Conservation (phyloP, 371 early-diverging fungal species). For the Phascolomyces articulosus region DNA sequence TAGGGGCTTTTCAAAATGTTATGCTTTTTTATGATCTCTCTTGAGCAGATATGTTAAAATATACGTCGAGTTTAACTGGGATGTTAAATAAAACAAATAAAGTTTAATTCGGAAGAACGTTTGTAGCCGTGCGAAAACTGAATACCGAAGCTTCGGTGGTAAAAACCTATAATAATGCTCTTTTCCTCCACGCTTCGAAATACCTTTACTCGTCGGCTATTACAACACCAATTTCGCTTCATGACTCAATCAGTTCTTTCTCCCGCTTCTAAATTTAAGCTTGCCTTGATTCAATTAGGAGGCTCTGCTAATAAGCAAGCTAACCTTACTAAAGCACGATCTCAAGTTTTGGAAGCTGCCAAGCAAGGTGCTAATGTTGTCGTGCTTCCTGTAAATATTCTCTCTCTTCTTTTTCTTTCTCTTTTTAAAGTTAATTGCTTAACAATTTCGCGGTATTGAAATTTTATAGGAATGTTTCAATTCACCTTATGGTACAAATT, state of each 20-base stretch:
- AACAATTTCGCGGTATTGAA: no score
- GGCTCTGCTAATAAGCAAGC: slow-evolving; percentile 71
- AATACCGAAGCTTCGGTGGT: neutral
- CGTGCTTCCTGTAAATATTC: slow-evolving; percentile 77
- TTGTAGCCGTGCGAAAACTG: no score
- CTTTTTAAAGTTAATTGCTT: slow-evolving; percentile 7
- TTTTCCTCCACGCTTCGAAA: neutral
- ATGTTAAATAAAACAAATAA: no score
- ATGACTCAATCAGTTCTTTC: slow-evolving; percentile 27
- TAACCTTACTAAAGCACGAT: slow-evolving; percentile 81
- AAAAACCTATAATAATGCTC: neutral
- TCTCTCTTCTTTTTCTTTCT: neutral
- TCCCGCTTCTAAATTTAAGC: slow-evolving; percentile 54
- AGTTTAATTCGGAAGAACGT: no score
- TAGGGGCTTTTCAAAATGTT: no score
- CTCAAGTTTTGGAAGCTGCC: slow-evolving; percentile 83
- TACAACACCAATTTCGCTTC: slow-evolving; percentile 5
- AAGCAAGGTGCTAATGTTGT: slow-evolving; percentile 81
- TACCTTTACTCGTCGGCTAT: neutral
- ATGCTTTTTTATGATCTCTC: no score
- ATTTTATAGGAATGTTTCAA: slow-evolving; percentile 88
- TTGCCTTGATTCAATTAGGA: slow-evolving; percentile 81
- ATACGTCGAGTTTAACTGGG: no score
- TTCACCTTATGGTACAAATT: slow-evolving; percentile 90
- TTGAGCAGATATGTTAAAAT: no score